Percentiles rank a stretch among this genome's conserved stretches.
Evolutionary conservation across 768 basidiomycete genomes (phyloP).

Genomic region (Brasilioporus rufonigricans): DNA sequence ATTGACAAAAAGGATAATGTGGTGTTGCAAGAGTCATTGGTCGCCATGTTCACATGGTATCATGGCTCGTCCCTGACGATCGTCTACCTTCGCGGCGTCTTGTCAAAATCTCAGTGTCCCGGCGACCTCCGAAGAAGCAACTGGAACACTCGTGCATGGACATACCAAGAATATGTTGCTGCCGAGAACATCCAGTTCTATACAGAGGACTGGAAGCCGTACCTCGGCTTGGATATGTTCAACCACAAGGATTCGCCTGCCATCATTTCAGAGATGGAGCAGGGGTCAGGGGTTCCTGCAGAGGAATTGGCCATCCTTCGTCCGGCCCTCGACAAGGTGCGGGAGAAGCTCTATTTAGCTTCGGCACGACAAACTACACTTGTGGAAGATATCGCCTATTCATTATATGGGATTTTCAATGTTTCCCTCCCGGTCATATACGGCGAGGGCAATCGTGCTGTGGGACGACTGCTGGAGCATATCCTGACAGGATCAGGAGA

Average conservation of each 20-base stretch:
- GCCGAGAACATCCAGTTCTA: constrained; percentile 12
- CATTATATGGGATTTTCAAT: constrained; percentile 14
- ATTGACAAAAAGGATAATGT: background rate
- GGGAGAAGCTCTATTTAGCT: constrained; percentile 19
- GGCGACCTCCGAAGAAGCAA: background rate
- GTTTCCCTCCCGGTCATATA: background rate
- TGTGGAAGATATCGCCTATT: constrained; percentile 10
- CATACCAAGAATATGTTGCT: constrained; percentile 9
- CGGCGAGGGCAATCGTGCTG: constrained; percentile 10
- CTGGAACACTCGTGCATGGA: constrained; percentile 15
- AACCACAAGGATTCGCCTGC: background rate
- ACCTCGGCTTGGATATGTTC: background rate
- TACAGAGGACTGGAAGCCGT: background rate
- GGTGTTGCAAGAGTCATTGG: constrained; percentile 13
- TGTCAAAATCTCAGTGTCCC: background rate
- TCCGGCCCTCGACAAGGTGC: constrained; percentile 10
- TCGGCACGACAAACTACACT: constrained; percentile 6
- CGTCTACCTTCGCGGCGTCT: constrained; percentile 8
- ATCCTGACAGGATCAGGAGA: constrained; percentile 10
- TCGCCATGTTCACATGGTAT: background rate
- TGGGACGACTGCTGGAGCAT: constrained; percentile 16
- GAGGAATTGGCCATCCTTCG: background rate
- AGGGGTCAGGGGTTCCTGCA: background rate
- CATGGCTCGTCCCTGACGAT: constrained; percentile 7
- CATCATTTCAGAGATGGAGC: constrained; percentile 10